Conservation (phyloP, 441 rosid species). For the Gossypium lobatum region DNA sequence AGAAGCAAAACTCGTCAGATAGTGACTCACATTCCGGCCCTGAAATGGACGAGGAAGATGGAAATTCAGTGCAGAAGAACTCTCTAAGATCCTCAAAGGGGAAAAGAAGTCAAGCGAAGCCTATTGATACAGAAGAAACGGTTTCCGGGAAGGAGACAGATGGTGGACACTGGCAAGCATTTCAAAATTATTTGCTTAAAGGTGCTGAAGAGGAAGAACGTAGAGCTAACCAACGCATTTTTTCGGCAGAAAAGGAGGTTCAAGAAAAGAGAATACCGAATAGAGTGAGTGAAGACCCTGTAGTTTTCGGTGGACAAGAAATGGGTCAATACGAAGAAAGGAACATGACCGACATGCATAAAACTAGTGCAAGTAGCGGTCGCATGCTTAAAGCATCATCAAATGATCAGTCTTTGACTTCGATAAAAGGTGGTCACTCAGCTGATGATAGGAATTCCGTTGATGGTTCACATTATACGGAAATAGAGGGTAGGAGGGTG, state of each 20-base stretch:
- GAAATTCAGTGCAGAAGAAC: conserved; percentile 25
- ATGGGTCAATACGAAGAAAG: conserved; percentile 42
- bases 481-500: conserved; percentile 36
- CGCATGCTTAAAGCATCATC: conserved; percentile 45
- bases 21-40: conserved; percentile 53
- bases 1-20: conserved; percentile 53
- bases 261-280: conserved; percentile 45
- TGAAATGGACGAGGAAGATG: conserved; percentile 45
- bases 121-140: conserved; percentile 35
- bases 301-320: conserved; percentile 40
- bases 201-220: conserved; percentile 68
- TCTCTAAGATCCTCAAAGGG: conserved; percentile 31
- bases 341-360: conserved; percentile 34
- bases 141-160: conserved; percentile 44
- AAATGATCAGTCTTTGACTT: conserved; percentile 49
- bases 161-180: conserved; percentile 85
- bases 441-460: conserved; percentile 29
- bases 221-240: conserved; percentile 36
- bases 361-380: conserved; percentile 38
- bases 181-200: conserved; percentile 70
- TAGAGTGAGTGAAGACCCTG: conserved; percentile 52
- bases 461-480: conserved; percentile 37
- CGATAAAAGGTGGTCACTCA: conserved; percentile 29
- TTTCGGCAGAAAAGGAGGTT: conserved; percentile 58
- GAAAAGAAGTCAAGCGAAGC: conserved; percentile 24